Percentiles rank a stretch among this genome's conserved stretches.
Evolutionary conservation across 2,329 filamentous ascomycete genomes (phyloP).

Genomic region (Ophiostoma triangulosporum): DNA sequence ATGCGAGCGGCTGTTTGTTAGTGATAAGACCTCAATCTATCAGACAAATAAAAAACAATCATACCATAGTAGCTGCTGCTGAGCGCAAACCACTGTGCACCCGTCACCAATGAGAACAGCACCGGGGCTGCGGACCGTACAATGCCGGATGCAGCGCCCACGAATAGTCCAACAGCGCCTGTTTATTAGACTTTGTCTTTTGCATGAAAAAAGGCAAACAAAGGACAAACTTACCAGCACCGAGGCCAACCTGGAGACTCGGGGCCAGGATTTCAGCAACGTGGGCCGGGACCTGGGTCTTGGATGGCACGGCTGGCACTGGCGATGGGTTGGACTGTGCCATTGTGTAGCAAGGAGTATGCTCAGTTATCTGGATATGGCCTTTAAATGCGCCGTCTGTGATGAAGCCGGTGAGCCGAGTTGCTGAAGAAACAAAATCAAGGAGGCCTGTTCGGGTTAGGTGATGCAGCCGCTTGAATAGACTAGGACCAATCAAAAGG

Average conservation of each 20-base stretch:
- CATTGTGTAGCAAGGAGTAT: neutral
- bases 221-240: constrained; percentile 32
- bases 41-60: constrained; percentile 17
- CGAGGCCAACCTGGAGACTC: constrained; percentile 45
- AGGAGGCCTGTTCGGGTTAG: neutral
- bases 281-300: constrained; percentile 26
- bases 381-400: neutral
- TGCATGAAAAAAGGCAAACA: too few relatives aligned
- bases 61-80: constrained; percentile 65
- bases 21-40: too few relatives aligned
- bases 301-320: constrained; percentile 2
- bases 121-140: constrained; percentile 52
- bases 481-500: neutral
- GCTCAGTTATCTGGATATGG: neutral
- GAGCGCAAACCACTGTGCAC: constrained; percentile 69
- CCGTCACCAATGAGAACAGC: constrained; percentile 58
- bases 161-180: constrained; percentile 48
- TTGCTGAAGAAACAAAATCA: neutral
- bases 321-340: constrained; percentile 4
- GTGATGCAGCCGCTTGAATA: too few relatives aligned
- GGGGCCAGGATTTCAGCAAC: constrained; percentile 32
- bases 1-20: neutral
- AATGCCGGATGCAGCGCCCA: constrained; percentile 59
- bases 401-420: neutral
- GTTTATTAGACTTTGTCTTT: neutral